Conservation (phyloP, 1,284 basidiomycete genomes). For the Rhizoctonia solani region DNA sequence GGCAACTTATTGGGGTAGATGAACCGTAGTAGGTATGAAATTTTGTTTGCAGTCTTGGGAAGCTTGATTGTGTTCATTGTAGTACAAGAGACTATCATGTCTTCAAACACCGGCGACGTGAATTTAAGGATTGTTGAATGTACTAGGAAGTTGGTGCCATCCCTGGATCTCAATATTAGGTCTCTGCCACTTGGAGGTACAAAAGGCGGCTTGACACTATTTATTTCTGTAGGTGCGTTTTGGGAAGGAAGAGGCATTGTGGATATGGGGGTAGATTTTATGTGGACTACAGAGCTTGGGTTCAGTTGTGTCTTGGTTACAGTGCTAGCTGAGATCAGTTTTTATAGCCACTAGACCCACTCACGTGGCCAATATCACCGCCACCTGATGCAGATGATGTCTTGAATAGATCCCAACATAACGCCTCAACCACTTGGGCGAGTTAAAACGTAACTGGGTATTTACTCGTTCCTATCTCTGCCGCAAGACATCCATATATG, state of each 20-base stretch:
- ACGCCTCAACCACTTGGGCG: no score
- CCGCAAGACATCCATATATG: no score
- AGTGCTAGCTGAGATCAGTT: no score
- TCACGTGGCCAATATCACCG: no score
- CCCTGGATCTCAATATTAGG: not conserved
- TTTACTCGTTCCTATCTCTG: no score
- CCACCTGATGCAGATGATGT: no score
- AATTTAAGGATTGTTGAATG: slow-evolving; percentile 1
- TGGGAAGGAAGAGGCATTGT: not conserved
- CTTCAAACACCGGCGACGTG: slow-evolving; percentile 10
- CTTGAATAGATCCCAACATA: no score
- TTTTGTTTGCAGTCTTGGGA: not conserved
- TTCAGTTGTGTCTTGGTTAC: not conserved
- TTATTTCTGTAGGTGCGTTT: not conserved
- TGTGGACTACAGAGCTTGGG: no score
- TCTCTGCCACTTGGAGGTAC: slow-evolving; percentile 11
- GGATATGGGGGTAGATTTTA: no score
- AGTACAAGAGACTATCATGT: not conserved
- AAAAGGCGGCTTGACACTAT: not conserved
- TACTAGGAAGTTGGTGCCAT: not conserved
- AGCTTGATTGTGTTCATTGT: not conserved
- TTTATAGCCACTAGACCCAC: no score
- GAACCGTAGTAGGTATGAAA: not conserved
- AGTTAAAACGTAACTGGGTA: no score
- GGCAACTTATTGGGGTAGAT: slow-evolving; percentile 10